A percentile compares a stretch with the other conserved stretches of the same genome.
These are phyloP conservation scores for Kluyveromyces sp. DNA, from an alignment of 1,139 yeast genomes.

Conservation along the genomic window DNA sequence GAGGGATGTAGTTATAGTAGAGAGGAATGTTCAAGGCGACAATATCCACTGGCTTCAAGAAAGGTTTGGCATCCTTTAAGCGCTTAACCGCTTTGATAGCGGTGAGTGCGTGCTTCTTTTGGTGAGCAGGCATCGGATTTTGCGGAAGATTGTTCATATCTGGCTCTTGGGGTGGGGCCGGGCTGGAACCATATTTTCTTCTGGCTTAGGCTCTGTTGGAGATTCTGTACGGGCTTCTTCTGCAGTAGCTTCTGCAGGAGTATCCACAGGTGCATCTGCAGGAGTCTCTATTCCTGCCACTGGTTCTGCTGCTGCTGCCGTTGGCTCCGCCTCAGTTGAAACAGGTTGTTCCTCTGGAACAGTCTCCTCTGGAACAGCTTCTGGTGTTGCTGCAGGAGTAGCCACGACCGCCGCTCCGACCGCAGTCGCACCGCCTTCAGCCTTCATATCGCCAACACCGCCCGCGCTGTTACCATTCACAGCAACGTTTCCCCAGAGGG, in stretches of 20 bases:
- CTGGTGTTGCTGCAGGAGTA: conserved; percentile 1
- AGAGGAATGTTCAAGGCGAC: conserved; percentile 85
- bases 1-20: conserved; percentile 70
- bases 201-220: background rate
- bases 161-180: conserved; percentile 64
- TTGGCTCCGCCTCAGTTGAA: background rate
- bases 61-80: conserved; percentile 88
- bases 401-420: conserved; percentile 1
- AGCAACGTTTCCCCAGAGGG: conserved; percentile 2
- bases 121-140: conserved; percentile 80
- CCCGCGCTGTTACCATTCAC: conserved; percentile 2
- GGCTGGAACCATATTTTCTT: conserved; percentile 44
- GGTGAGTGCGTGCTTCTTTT: conserved; percentile 52
- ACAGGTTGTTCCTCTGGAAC: background rate
- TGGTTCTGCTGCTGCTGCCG: background rate
- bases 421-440: background rate
- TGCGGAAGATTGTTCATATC: conserved; percentile 60
- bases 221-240: background rate
- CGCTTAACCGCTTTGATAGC: conserved; percentile 77
- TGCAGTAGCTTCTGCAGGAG: background rate
- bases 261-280: background rate
- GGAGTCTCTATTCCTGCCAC: background rate
- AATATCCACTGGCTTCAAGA: conserved; percentile 81
- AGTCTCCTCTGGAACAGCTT: conserved; percentile 2
- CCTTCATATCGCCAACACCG: background rate